Conservation (phyloP, 208 protist genomes). For the Zelonia costaricensis region DNA sequence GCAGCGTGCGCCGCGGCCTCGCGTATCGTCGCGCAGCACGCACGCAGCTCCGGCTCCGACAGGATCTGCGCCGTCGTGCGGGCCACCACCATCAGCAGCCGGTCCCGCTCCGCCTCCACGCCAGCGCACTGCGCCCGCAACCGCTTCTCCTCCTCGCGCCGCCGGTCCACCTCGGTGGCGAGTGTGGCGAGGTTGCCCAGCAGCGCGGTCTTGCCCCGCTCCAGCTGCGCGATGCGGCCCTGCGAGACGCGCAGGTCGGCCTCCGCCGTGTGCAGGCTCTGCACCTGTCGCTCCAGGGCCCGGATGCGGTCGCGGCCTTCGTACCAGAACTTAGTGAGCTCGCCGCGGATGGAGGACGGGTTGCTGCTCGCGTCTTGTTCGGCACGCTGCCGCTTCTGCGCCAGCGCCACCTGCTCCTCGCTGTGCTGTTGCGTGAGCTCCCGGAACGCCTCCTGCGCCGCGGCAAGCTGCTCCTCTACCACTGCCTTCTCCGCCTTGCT, state of each 20-base stretch:
- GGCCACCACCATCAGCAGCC: conserved; percentile 36
- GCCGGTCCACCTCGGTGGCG: conserved; percentile 46
- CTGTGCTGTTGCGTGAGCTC: conserved; percentile 34
- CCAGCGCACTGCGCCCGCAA: conserved; percentile 56
- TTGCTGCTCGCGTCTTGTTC: conserved; percentile 42
- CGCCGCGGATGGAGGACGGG: conserved; percentile 57
- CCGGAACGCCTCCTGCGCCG: conserved; percentile 17
- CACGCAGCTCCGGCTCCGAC: conserved; percentile 37
- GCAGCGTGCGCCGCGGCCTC: conserved; percentile 56
- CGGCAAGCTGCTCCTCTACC: conserved; percentile 19
- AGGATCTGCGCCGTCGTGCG: conserved; percentile 14
- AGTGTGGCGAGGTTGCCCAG: conserved; percentile 48
- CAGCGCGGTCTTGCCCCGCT: conserved; percentile 42
- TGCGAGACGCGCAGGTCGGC: conserved; percentile 40
- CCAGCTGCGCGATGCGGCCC: conserved; percentile 56
- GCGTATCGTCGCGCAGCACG: conserved; percentile 50
- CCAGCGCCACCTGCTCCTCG: conserved; percentile 25
- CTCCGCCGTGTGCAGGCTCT: conserved; percentile 38
- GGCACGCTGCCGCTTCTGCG: conserved; percentile 47
- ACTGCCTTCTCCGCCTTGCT: conserved; percentile 11
- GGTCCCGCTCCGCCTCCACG: conserved; percentile 70
- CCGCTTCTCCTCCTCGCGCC: conserved; percentile 57
- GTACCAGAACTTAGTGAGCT: conserved; percentile 74
- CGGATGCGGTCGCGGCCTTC: conserved; percentile 57
- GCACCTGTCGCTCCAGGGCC: conserved; percentile 41